Conservation (phyloP, 2,329 filamentous ascomycete species). For the Neonectria ditissima region DNA sequence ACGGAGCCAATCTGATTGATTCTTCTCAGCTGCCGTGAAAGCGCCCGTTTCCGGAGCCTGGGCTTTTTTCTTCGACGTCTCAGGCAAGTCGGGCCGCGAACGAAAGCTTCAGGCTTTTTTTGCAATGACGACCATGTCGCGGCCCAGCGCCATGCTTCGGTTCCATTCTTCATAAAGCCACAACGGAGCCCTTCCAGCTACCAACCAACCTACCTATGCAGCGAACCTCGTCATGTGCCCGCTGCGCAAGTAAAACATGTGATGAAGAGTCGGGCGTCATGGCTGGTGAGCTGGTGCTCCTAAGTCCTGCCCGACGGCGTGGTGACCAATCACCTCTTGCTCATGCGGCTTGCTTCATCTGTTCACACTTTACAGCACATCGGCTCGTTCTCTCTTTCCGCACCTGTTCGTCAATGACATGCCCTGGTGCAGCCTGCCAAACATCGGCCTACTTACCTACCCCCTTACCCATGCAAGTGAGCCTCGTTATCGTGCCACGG, state of each 20-base stretch:
- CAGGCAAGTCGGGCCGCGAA: conserved; percentile 23
- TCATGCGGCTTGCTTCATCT: neutral
- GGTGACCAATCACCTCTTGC: conserved; percentile 5
- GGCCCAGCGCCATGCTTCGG: neutral
- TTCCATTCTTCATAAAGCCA: neutral
- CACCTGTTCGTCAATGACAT: neutral
- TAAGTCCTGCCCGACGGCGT: conserved; percentile 3
- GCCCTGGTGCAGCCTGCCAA: neutral
- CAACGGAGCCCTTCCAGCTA: no score
- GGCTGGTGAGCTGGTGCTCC: conserved; percentile 5
- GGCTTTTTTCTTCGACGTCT: neutral
- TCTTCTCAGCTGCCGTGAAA: neutral
- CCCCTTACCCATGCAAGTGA: neutral
- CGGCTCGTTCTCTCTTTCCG: neutral
- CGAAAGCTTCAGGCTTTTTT: conserved; percentile 20
- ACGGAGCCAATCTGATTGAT: neutral
- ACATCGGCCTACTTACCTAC: neutral
- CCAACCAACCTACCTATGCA: no score
- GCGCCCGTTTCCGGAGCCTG: conserved; percentile 16
- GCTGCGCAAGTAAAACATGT: conserved; percentile 14
- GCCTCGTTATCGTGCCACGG: neutral
- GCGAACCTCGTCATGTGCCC: conserved; percentile 18
- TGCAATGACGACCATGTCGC: conserved; percentile 12
- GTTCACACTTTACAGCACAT: neutral
- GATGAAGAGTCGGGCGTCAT: conserved; percentile 17